Base-by-base conservation (phyloP, 2,329 filamentous ascomycete species). In the Colletotrichum eremochloae region DNA sequence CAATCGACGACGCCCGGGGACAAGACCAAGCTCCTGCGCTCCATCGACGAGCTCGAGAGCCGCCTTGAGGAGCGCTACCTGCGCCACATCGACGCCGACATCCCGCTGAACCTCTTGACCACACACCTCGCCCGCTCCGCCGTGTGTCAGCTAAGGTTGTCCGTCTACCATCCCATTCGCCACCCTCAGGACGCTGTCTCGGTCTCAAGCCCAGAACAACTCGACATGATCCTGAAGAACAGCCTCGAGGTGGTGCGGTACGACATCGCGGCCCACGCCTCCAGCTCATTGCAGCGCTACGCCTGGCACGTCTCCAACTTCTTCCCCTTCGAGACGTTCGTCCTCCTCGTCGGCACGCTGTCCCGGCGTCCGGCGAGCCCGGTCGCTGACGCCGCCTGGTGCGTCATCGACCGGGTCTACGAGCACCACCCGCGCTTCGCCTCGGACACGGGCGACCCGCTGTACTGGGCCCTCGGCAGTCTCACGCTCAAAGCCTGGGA, bases 281-380 rank as follows among this genome's bases (percentile, higher is more conserved):
- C 81, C 2, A 79, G 84, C 72, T 78, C 80, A 4, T 79, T 83
- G 24, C 81, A 80, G 0, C 85, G 85, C 2, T 90, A 89, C 76
- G 75, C 86, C 12, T 90, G 88, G 88, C 89, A 86, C 74, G 81
- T 85, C 76, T 83, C 84, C 63, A 80, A 81, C 24, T 85, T 88
- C 75, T 89, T 90, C 77, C 87, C 89, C 74, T 79, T 86, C 61
- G 88, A 89, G 68, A 80, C 89, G 20, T 87, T 90, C 70, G 81
- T 86, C 38, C 88, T 88, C 75, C 82, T 89, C 76, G 84, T 86
- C 0, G 86, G 86, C 3, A 86, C 89, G 75, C 82, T 90, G 18
- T 84, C 83, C 68, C 81, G 83, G 20, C 84, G 86, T 33, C 83
- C 82, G 0, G 80, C 80, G 1, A 87, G 87, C 6, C 78, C 77